Evolutionary conservation across 2,329 filamentous ascomycete genomes (phyloP).

Genomic region (Pseudonectria foliicola): DNA sequence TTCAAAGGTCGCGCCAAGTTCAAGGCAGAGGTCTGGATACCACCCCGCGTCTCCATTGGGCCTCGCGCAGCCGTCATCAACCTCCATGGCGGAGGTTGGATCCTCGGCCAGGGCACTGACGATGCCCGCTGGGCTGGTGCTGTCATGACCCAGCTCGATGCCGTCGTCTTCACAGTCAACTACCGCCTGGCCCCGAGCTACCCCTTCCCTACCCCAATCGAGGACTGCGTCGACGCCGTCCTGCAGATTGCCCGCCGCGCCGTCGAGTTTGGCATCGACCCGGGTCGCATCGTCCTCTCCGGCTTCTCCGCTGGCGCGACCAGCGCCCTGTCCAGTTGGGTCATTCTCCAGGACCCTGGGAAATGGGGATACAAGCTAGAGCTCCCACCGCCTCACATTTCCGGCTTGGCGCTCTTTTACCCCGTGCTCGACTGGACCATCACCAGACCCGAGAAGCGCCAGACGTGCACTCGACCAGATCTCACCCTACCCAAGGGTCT

Average conservation of each 20-base stretch:
- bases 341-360: slow-evolving; percentile 37
- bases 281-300: slow-evolving; percentile 47
- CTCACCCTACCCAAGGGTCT: slow-evolving; percentile 50
- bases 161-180: slow-evolving; percentile 56
- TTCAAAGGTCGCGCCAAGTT: slow-evolving; percentile 32
- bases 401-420: slow-evolving; percentile 53
- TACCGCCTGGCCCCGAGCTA: slow-evolving; percentile 61
- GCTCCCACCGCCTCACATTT: slow-evolving; percentile 38
- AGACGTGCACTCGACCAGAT: slow-evolving; percentile 47
- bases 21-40: slow-evolving; percentile 41
- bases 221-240: slow-evolving; percentile 58
- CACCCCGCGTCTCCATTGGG: slow-evolving; percentile 26
- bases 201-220: slow-evolving; percentile 57
- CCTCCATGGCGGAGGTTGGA: slow-evolving; percentile 63
- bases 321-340: slow-evolving; percentile 42
- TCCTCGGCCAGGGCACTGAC: slow-evolving; percentile 54
- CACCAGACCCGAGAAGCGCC: slow-evolving; percentile 47
- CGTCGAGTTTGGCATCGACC: slow-evolving; percentile 50
- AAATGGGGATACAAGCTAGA: slow-evolving; percentile 31
- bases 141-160: slow-evolving; percentile 44
- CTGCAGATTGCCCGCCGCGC: slow-evolving; percentile 53
- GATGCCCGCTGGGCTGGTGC: slow-evolving; percentile 54
- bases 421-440: slow-evolving; percentile 56
- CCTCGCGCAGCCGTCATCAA: slow-evolving; percentile 52
- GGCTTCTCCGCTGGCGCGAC: slow-evolving; percentile 60